phyloP scores from a whole-genome alignment of 2,329 filamentous ascomycete species.

The Cladophialophora exuberans region DNA sequence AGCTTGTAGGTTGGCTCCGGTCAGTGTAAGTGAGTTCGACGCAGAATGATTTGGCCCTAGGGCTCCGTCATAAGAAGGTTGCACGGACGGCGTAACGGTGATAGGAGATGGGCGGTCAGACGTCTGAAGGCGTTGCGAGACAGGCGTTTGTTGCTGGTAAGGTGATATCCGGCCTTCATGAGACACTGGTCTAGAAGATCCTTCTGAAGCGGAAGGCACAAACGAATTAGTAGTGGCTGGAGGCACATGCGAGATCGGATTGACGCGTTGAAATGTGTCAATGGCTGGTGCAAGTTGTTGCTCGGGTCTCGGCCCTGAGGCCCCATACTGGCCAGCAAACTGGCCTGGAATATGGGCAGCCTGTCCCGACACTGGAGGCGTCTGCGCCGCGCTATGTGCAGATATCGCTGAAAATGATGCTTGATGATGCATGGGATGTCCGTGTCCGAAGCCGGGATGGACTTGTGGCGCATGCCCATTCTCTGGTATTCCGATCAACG shows the following conservation, averaged over 20 bases:
- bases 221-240: conserved; percentile 6
- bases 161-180: conserved; percentile 23
- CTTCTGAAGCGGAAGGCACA: conserved; percentile 13
- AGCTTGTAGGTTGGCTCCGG: conserved; percentile 37
- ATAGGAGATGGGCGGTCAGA: conserved; percentile 19
- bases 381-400: not conserved
- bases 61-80: not conserved
- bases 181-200: conserved; percentile 24
- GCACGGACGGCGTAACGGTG: conserved; percentile 8
- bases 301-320: not conserved
- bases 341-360: not conserved
- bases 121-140: conserved; percentile 14
- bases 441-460: conserved; percentile 7
- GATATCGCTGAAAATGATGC: conserved; percentile 35
- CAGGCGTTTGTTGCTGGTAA: conserved; percentile 15
- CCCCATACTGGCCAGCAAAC: conserved; percentile 1
- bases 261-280: conserved; percentile 1
- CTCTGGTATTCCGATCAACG: conserved; percentile 24
- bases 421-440: conserved; percentile 10
- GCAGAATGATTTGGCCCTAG: conserved; percentile 8
- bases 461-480: conserved; percentile 11
- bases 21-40: conserved; percentile 30
- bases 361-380: not conserved
- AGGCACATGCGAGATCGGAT: conserved; percentile 1
- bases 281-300: not conserved